Base-by-base conservation (phyloP, 2,329 filamentous ascomycete species). In the Penicillium vulpinum region DNA sequence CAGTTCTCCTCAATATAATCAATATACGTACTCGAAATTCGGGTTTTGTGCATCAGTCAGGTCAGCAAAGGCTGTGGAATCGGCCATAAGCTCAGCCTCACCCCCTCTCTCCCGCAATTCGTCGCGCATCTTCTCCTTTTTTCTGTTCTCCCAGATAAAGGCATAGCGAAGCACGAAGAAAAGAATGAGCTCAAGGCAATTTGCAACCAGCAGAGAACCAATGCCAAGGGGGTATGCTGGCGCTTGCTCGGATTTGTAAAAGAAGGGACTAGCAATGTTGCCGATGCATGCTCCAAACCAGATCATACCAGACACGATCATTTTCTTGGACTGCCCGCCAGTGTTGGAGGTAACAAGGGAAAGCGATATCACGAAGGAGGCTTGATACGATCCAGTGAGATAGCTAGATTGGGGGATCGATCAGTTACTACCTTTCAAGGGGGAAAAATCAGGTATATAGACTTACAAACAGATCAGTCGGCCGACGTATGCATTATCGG, bases 361-460 rank as follows among this genome's bases (percentile, higher is more conserved):
- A 1, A 64, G 68, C 15, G 68, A 64, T 4, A 70, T 52, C 8
- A 73, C 70, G 39, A 74, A 76, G 0, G 73, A 64, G 3, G 65
- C 71, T 54, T 67, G 69, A 50, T 73, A 73, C 2, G 68, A 45
- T 13, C 41, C 41, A 4, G 41, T 45, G n/a, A 45, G 41, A 29
- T 45, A 45, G 41, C 41, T 45, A 13, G 11, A 31, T 18, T 9
- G 4, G 2, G 11, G 5, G 11, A 15, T 10, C 7, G 15, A 7
- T 45, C 6, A 21, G 41, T 15, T 6, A 21, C n/a, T 31, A 11
- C 9, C 67, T 56, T 73, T 70, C 60, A 71, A 73, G 24, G 72
- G 72, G 61, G 51, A 76, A 77, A 57, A 75, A 76, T 2, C 69
- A 13, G 67, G 69, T 4, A 77, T 60, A n/a, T 66, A 48, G 6